A percentile compares a stretch with the other conserved stretches of the same genome.
Evolutionary conservation across 164 flowering plant genomes (phyloP).

Genomic region (Aristolochia californica): DNA sequence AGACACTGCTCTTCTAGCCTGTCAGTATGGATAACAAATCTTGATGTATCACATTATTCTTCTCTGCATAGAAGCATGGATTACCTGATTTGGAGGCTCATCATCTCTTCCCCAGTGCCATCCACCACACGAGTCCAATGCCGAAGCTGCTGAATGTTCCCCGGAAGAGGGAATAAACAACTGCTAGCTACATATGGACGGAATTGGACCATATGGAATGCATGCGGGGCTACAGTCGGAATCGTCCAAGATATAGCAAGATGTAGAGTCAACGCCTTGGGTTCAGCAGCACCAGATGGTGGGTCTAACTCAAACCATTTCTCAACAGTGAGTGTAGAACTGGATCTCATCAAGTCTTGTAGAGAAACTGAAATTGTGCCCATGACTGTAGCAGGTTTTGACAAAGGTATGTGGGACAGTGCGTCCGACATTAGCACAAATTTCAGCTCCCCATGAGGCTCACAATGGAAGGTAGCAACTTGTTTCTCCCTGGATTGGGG

Average conservation of each 20-base stretch:
- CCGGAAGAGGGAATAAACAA: constrained; percentile 45
- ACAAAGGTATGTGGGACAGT: constrained; percentile 29
- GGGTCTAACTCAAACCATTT: constrained; percentile 71
- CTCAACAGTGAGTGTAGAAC: constrained; percentile 42
- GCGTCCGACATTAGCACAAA: constrained; percentile 48
- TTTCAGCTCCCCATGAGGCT: constrained; percentile 57
- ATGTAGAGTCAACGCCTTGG: constrained; percentile 39
- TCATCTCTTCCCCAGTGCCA: constrained; percentile 39
- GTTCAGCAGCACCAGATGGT: constrained; percentile 14
- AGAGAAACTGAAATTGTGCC: constrained; percentile 57
- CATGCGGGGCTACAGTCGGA: constrained; percentile 42
- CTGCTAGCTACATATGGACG: constrained; percentile 28
- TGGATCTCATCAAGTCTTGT: constrained; percentile 32
- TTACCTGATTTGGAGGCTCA: constrained; percentile 83
- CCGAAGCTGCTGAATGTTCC: constrained; percentile 31
- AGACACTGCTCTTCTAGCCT: background rate
- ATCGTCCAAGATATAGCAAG: constrained; percentile 61
- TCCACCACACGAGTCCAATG: constrained; percentile 45
- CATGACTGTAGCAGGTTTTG: constrained; percentile 28
- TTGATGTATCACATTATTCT: background rate
- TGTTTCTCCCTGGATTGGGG: constrained; percentile 60
- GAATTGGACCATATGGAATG: constrained; percentile 41
- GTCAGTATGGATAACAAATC: background rate
- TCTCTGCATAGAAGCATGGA: background rate
- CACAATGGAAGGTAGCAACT: constrained; percentile 67